These are phyloP conservation scores for Ciborinia camelliae DNA, from an alignment of 2,329 filamentous ascomycete genomes.

Conservation along the genomic window DNA sequence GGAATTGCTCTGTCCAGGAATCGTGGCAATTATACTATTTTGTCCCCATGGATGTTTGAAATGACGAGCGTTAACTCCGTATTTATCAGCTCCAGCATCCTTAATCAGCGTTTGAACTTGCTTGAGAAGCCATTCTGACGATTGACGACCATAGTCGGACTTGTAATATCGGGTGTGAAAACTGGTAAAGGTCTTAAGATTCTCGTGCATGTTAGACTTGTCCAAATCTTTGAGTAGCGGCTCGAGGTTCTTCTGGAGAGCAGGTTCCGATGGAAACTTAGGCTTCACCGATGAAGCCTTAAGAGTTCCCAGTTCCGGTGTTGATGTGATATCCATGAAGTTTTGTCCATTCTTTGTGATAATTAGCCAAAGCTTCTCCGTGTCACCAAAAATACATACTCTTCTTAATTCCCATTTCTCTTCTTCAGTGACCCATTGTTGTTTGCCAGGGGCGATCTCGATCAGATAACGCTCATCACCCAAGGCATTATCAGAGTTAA, in stretches of 20 bases:
- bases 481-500: slow-evolving; percentile 39
- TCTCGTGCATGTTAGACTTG: slow-evolving; percentile 71
- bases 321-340: slow-evolving; percentile 93
- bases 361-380: slow-evolving; percentile 20
- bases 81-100: slow-evolving; percentile 63
- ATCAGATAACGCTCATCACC: slow-evolving; percentile 64
- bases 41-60: slow-evolving; percentile 88
- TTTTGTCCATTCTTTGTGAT: slow-evolving; percentile 69
- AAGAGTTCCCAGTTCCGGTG: slow-evolving; percentile 58
- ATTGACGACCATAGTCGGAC: slow-evolving; percentile 74
- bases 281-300: slow-evolving; percentile 43
- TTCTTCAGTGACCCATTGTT: slow-evolving; percentile 84
- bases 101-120: slow-evolving; percentile 71
- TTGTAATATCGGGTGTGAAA: slow-evolving; percentile 84
- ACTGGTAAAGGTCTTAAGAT: slow-evolving; percentile 73
- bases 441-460: slow-evolving; percentile 80
- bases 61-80: slow-evolving; percentile 64
- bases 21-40: slow-evolving; percentile 84
- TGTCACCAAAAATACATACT: slow-evolving; percentile 50
- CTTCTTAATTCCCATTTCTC: slow-evolving; percentile 90
- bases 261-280: slow-evolving; percentile 63
- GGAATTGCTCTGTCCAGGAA: slow-evolving; percentile 79
- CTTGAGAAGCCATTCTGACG: slow-evolving; percentile 79
- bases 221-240: slow-evolving; percentile 66
- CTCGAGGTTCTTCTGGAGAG: slow-evolving; percentile 62